phyloP scores from a whole-genome alignment of 371 early-diverging fungal species.

The Sporodiniella umbellata region DNA sequence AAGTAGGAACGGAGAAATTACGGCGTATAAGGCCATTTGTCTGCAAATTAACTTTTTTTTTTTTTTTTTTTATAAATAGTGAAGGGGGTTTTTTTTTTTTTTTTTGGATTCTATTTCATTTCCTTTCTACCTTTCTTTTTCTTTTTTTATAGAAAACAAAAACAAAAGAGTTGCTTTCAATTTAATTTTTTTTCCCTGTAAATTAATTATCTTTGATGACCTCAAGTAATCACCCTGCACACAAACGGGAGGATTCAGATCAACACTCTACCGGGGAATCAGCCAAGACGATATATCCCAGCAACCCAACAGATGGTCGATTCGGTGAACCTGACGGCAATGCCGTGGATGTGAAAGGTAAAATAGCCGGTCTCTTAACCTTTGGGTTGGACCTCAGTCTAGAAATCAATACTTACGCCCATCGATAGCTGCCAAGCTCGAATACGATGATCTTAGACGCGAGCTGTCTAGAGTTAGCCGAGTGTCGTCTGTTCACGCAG shows the following conservation, averaged over 20 bases:
- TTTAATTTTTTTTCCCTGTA: no score
- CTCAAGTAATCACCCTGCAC: constrained; percentile 8
- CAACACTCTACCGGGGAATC: constrained; percentile 17
- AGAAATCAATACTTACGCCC: no score
- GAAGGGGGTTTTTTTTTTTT: constrained; percentile 22
- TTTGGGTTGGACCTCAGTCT: no score
- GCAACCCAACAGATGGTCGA: constrained; percentile 1
- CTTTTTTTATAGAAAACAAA: constrained; percentile 18
- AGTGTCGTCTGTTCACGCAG: constrained; percentile 3
- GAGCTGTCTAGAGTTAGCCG: constrained; percentile 35
- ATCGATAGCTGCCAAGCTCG: constrained; percentile 28
- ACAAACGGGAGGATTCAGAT: constrained; percentile 10
- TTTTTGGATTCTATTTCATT: constrained; percentile 27
- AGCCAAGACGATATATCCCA: constrained; percentile 13
- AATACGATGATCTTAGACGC: constrained; percentile 31
- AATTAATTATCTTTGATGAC: constrained; percentile 14
- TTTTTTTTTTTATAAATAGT: constrained; percentile 4
- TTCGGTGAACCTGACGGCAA: constrained; percentile 18
- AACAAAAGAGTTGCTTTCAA: background rate
- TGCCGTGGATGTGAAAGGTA: constrained; percentile 16
- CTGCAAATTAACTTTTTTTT: background rate
- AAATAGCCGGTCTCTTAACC: background rate
- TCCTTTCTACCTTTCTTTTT: constrained; percentile 37
- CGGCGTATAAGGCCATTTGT: no score
- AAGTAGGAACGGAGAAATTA: no score